Evolutionary conservation across 2,329 filamentous ascomycete genomes (phyloP).

Genomic region (Clonostachys rosea): DNA sequence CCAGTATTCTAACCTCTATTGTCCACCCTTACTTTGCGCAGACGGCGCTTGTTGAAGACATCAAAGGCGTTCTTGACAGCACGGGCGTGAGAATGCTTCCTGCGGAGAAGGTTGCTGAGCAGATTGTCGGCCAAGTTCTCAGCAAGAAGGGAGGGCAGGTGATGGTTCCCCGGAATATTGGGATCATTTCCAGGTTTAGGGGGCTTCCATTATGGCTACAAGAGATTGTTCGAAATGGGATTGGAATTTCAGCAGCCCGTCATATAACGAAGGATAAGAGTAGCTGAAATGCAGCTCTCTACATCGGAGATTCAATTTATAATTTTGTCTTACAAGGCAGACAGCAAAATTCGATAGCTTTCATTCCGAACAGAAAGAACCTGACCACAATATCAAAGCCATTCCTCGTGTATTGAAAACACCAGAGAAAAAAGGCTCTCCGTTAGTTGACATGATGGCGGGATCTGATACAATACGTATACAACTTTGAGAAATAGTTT

Average conservation of each 20-base stretch:
- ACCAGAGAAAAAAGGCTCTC: no score
- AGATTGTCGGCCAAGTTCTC: slow-evolving; percentile 37
- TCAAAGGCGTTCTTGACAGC: slow-evolving; percentile 16
- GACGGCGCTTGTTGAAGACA: slow-evolving; percentile 35
- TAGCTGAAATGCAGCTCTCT: no score
- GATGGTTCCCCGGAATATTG: slow-evolving; percentile 21
- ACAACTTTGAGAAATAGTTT: no score
- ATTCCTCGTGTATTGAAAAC: no score
- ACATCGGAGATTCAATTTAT: no score
- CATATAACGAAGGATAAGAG: no score
- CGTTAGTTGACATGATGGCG: no score
- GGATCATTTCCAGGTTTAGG: slow-evolving; percentile 22
- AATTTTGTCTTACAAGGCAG: no score
- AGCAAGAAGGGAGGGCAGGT: slow-evolving; percentile 37
- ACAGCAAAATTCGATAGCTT: no score
- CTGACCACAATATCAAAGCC: no score
- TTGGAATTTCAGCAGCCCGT: slow-evolving; percentile 4
- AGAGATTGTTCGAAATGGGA: slow-evolving; percentile 21
- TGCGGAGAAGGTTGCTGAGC: slow-evolving; percentile 29
- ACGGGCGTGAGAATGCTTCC: slow-evolving; percentile 20
- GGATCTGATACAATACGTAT: no score
- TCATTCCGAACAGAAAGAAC: no score
- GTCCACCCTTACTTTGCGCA: slow-evolving; percentile 53
- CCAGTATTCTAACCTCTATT: slow-evolving; percentile 57
- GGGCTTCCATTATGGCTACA: slow-evolving; percentile 32